phyloP scores from a whole-genome alignment of 2,329 filamentous ascomycete species.

The Phoma herbarum region DNA sequence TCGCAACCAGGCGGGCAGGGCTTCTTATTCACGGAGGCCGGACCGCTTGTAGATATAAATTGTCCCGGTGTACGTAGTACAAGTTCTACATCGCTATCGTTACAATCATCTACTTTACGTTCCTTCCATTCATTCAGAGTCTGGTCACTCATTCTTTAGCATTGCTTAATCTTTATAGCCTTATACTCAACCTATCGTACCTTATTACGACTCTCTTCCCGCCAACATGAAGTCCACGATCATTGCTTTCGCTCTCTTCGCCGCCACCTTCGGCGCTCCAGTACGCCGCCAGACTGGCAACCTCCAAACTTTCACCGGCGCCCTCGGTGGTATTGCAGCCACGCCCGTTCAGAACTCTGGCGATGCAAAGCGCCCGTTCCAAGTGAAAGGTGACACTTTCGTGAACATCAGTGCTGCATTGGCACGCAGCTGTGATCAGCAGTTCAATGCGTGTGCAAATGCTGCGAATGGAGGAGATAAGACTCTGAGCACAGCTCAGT shows the following conservation, averaged over 20 bases:
- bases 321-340: conserved; percentile 62
- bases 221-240: conserved; percentile 10
- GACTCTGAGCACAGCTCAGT: conserved; percentile 60
- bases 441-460: conserved; percentile 68
- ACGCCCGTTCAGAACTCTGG: conserved; percentile 62
- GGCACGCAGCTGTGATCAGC: conserved; percentile 69
- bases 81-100: not conserved
- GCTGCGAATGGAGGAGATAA: conserved; percentile 62
- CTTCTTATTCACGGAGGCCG: not conserved
- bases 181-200: not conserved
- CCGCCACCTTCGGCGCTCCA: conserved; percentile 2
- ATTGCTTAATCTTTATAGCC: not conserved
- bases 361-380: conserved; percentile 56
- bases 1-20: not conserved
- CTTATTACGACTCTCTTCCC: not conserved
- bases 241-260: conserved; percentile 11
- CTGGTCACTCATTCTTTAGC: conserved; percentile 12
- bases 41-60: not conserved
- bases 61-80: too few species aligned
- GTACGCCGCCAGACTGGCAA: conserved; percentile 26
- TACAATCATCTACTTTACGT: not conserved
- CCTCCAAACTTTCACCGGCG: conserved; percentile 53
- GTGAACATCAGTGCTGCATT: conserved; percentile 64
- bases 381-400: conserved; percentile 55
- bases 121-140: conserved; percentile 11